Conservation (phyloP, 352 stramenopile genomes). For the Phytophthora kernoviae region DNA sequence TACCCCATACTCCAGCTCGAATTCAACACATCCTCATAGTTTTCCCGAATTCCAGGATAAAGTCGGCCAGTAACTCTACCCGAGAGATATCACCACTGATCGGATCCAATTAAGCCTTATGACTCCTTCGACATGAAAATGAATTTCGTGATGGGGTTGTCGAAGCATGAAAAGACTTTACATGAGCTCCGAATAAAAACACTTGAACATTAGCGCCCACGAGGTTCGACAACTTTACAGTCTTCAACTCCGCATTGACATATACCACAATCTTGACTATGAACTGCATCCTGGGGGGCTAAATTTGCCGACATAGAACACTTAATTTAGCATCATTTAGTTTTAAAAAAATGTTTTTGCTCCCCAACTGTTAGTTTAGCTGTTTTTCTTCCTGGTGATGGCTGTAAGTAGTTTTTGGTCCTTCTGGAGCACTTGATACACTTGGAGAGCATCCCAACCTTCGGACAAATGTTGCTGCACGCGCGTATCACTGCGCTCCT, state of each 20-base stretch:
- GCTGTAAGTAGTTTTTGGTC: conserved; percentile 50
- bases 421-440: conserved; percentile 60
- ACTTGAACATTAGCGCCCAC: conserved; percentile 58
- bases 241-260: conserved; percentile 49
- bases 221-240: conserved; percentile 48
- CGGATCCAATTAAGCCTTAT: conserved; percentile 81
- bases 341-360: too few relatives aligned
- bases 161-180: conserved; percentile 56
- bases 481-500: conserved; percentile 44
- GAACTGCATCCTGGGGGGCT: too few relatives aligned
- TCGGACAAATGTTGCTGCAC: conserved; percentile 54
- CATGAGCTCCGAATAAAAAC: conserved; percentile 70
- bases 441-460: conserved; percentile 56
- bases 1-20: conserved; percentile 69
- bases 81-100: conserved; percentile 89
- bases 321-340: too few relatives aligned
- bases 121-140: conserved; percentile 83
- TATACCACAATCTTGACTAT: too few relatives aligned
- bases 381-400: conserved; percentile 60
- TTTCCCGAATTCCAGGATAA: too few relatives aligned
- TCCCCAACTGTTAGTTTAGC: too few relatives aligned
- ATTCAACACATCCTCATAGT: conserved; percentile 89
- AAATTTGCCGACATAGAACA: too few relatives aligned
- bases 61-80: too few relatives aligned
- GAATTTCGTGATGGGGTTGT: conserved; percentile 39